Evolutionary conservation across 2,329 filamentous ascomycete genomes (phyloP).

Genomic region (Fusarium poae): DNA sequence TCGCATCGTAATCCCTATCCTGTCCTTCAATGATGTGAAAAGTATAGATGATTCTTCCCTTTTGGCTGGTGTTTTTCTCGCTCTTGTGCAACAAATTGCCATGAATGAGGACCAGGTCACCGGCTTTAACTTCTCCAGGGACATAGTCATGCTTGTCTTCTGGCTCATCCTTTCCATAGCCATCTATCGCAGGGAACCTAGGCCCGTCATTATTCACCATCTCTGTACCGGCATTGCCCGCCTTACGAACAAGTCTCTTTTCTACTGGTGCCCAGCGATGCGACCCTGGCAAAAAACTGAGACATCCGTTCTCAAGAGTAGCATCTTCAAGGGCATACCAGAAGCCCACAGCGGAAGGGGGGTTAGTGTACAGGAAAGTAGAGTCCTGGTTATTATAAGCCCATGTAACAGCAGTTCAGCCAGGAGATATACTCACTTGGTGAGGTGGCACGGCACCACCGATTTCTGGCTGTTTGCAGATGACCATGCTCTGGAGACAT

Average conservation of each 20-base stretch:
- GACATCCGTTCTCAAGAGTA: conserved; percentile 85
- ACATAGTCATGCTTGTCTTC: conserved; percentile 69
- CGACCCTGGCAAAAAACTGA: conserved; percentile 87
- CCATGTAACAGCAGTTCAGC: accelerated
- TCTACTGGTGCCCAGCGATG: conserved; percentile 79
- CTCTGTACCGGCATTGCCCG: conserved; percentile 68
- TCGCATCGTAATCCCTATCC: conserved; percentile 78
- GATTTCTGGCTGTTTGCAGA: conserved; percentile 98
- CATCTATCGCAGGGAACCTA: conserved; percentile 69
- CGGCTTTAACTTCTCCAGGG: conserved; percentile 89
- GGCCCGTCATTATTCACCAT: conserved; percentile 78
- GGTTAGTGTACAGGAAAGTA: conserved; percentile 91
- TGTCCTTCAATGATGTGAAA: conserved; percentile 96
- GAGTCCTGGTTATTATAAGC: conserved; percentile 73
- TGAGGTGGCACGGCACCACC: conserved; percentile 91
- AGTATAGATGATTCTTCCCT: conserved; percentile 94
- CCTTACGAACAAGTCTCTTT: conserved; percentile 79
- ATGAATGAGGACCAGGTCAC: conserved; percentile 92
- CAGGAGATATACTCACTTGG: conserved; percentile 61
- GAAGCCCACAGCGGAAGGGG: conserved; percentile 91
- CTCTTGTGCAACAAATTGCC: conserved; percentile 97
- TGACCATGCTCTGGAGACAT: conserved; percentile 93
- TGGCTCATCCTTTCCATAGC: conserved; percentile 61
- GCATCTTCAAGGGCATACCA: conserved; percentile 98
- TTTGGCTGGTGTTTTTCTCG: conserved; percentile 87